Base-by-base conservation (phyloP, 2,329 filamentous ascomycete species). In the Fusarium robinianum region DNA sequence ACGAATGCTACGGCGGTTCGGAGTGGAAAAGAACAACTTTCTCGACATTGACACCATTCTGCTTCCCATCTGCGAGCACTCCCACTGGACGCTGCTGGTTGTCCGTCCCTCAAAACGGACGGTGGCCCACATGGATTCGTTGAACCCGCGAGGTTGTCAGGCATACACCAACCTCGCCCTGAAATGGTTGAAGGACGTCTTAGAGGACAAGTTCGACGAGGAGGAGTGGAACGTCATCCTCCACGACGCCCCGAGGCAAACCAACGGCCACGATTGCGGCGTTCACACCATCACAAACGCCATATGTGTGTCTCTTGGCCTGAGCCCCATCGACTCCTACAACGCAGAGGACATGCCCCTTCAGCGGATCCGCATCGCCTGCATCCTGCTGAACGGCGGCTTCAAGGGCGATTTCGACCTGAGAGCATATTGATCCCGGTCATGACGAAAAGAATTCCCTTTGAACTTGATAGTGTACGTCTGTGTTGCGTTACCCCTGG, bases 251-350 rank as follows among this genome's bases (percentile, higher is more conserved):
- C 76, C 80, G 0, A 58, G 52, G 3, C 87, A 91, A 64, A 73
- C 69, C 17, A 91, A 91, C 60, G 77, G 77, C 2, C 81, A 78
- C 60, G 88, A 91, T 63, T 91, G 88, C 55, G 88, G 88, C n/a
- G 80, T 90, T 4, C 88, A 89, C 63, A 80, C 84, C 10, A 81
- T 88, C 53, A 80, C 87, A 12, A 92, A 91, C 60, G 83, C 80
- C 11, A 77, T 89, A 33, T 87, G 82, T 41, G 58, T 83, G 23
- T 72, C 77, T 0, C 60, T 82, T 21, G 79, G 79, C 2, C 54
- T 82, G 12, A 75, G 74, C 46, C 78, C 79, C 3, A 64, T 66
- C n/a, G 67, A 71, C 42, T 63, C 64, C 4, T 83, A 86, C 45
- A 56, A 65, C 2, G 67, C 77, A 23, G 52, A 63, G 0, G 78